Evolutionary conservation across 176 grass and related monocot species (phyloP).

Genomic region (Dendrocalamus sinicus): DNA sequence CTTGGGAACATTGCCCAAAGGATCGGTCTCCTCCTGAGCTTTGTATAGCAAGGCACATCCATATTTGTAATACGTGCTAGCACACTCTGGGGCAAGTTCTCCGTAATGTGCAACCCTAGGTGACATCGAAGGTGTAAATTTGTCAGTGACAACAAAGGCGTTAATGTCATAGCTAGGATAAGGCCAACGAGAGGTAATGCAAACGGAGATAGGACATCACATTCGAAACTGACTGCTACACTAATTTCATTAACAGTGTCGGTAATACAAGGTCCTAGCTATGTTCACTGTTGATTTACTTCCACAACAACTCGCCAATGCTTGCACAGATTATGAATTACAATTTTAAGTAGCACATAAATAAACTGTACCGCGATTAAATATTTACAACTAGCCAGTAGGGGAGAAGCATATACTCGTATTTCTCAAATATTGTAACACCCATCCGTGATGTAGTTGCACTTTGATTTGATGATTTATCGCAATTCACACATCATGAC

Average conservation of each 20-base stretch:
- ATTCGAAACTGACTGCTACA: neutral
- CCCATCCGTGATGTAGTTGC: neutral
- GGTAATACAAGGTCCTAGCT: neutral
- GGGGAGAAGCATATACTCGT: neutral
- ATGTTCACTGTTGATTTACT: neutral
- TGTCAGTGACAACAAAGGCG: neutral
- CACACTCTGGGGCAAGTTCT: conserved; percentile 90
- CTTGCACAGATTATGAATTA: neutral
- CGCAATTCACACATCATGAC: neutral
- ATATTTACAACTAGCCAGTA: neutral
- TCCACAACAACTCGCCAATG: neutral
- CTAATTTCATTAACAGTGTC: neutral
- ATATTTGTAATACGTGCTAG: conserved; percentile 89
- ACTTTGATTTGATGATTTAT: neutral
- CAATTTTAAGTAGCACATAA: neutral
- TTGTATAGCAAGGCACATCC: conserved; percentile 85
- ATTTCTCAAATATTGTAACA: neutral
- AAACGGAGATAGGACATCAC: neutral
- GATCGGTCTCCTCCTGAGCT: conserved; percentile 86
- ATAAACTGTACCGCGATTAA: neutral
- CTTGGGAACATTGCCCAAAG: conserved; percentile 83
- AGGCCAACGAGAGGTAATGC: neutral
- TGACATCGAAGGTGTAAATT: neutral
- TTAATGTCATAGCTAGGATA: neutral
- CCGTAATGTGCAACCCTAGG: conserved; percentile 65